Conservation (phyloP, 371 early-diverging fungal species). For the Syncephalastrum monosporum region DNA sequence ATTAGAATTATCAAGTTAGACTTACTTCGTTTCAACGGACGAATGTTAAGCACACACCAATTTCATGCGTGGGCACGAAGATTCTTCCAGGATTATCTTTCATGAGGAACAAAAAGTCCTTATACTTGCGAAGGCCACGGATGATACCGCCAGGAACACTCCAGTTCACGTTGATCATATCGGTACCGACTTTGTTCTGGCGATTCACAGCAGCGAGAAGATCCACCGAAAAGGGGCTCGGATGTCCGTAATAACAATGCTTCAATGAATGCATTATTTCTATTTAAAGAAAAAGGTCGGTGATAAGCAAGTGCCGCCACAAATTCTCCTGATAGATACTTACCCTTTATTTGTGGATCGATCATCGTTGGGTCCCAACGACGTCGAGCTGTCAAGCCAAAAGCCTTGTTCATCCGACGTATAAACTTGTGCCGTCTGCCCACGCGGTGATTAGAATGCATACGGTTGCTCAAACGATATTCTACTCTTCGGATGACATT, state of each 20-base stretch:
- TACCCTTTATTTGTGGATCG: background rate
- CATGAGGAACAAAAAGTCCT: conserved; percentile 19
- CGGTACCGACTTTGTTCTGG: conserved; percentile 31
- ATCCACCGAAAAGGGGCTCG: conserved; percentile 20
- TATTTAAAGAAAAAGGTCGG: background rate
- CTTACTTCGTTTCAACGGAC: background rate
- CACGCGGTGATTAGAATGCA: too few relatives aligned
- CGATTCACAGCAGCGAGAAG: conserved; percentile 33
- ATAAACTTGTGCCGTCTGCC: background rate
- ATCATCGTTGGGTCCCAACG: background rate
- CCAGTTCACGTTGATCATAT: conserved; percentile 15
- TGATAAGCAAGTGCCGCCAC: background rate
- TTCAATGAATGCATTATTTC: conserved; percentile 1
- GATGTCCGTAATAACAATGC: conserved; percentile 15
- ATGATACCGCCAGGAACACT: conserved; percentile 2
- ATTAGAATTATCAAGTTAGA: background rate
- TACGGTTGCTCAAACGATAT: too few relatives aligned
- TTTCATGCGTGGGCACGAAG: conserved; percentile 38
- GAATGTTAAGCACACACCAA: conserved; percentile 8
- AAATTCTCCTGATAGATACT: background rate
- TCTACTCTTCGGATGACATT: too few relatives aligned
- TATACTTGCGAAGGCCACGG: conserved; percentile 16
- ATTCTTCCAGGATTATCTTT: conserved; percentile 16
- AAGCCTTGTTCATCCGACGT: background rate
- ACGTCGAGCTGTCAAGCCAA: background rate